phyloP scores from a whole-genome alignment of 805 yeast genomes.

The Pichia exigua region DNA sequence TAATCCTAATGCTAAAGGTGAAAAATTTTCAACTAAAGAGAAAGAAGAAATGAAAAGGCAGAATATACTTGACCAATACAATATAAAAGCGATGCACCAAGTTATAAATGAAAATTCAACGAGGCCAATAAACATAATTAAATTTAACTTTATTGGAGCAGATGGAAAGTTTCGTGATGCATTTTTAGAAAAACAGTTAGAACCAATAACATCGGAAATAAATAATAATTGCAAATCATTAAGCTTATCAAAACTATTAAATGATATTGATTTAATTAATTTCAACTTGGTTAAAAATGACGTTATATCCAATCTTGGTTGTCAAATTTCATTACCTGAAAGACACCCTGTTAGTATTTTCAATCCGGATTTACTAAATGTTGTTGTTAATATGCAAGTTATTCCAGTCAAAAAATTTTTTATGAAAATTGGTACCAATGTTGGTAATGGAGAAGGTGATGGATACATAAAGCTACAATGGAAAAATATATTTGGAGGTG shows the following conservation, averaged over 20 bases:
- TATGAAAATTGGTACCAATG: constrained; percentile 90
- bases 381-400: constrained; percentile 23
- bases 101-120: constrained; percentile 25
- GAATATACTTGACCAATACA: constrained; percentile 7
- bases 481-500: constrained; percentile 51
- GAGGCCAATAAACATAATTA: constrained; percentile 36
- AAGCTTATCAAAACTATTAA: constrained; percentile 35
- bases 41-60: constrained; percentile 4
- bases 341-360: constrained; percentile 14
- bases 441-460: constrained; percentile 96
- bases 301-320: constrained; percentile 35
- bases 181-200: constrained; percentile 40
- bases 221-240: constrained; percentile 21
- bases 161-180: constrained; percentile 35
- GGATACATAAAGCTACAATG: constrained; percentile 77
- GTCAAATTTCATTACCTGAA: constrained; percentile 24
- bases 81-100: constrained; percentile 10
- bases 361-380: constrained; percentile 19
- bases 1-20: background rate
- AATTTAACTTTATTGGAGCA: constrained; percentile 42
- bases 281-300: constrained; percentile 36
- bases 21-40: background rate
- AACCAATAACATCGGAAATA: constrained; percentile 31
- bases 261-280: constrained; percentile 37
- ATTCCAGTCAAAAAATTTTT: constrained; percentile 61